These are phyloP conservation scores for Asterochloris erici DNA, from an alignment of 139 green algal genomes.

Conservation along the genomic window DNA sequence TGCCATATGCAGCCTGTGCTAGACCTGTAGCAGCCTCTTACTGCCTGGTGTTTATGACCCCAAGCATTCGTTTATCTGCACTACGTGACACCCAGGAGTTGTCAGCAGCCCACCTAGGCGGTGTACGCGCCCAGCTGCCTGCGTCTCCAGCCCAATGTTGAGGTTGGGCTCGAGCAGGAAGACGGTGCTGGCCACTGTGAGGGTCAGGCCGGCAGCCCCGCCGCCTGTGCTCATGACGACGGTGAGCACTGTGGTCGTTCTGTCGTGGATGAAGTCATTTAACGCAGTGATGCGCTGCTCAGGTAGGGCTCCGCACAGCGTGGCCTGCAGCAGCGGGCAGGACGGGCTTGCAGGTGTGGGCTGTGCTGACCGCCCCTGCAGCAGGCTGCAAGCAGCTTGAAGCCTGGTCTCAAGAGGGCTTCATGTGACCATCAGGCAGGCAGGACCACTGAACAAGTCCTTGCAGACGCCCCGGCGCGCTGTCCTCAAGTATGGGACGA, in stretches of 20 bases:
- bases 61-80: too few species aligned
- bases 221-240: conserved; percentile 31
- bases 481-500: too few species aligned
- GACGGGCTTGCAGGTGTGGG: too few species aligned
- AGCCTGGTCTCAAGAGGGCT: too few species aligned
- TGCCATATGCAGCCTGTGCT: not conserved
- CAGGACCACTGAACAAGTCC: too few species aligned
- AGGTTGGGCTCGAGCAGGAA: conserved; percentile 55
- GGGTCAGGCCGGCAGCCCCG: conserved; percentile 49
- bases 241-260: not conserved
- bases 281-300: conserved; percentile 33
- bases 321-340: not conserved
- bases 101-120: conserved; percentile 36
- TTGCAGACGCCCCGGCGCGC: too few species aligned
- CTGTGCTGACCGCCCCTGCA: too few species aligned
- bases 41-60: too few species aligned
- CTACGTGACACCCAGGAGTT: not conserved
- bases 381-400: too few species aligned
- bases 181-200: conserved; percentile 48
- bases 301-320: conserved; percentile 29
- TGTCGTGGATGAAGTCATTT: conserved; percentile 42
- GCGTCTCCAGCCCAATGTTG: conserved; percentile 47
- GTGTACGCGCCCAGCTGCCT: conserved; percentile 58
- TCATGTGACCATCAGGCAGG: too few species aligned
- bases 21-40: too few species aligned